These are phyloP conservation scores for Globisporangium camurandrum DNA, from an alignment of 352 stramenopile genomes.

Conservation along the genomic window DNA sequence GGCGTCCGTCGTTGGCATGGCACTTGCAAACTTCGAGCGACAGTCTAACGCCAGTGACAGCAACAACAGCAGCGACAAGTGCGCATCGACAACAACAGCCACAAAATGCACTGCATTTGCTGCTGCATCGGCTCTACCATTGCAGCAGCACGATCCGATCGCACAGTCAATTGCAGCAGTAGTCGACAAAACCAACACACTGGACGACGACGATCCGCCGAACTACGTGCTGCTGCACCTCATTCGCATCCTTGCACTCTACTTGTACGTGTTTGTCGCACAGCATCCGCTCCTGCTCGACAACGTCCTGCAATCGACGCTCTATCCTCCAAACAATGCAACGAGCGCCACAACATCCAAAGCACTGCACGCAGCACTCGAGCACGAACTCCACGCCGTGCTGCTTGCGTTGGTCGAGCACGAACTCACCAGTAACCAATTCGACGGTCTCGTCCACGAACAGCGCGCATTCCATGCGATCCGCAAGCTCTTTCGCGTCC, in stretches of 20 bases:
- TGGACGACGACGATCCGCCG: conserved; percentile 9
- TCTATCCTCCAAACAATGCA: too few relatives aligned
- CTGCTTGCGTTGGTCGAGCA: conserved; percentile 32
- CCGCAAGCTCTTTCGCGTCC: conserved; percentile 42
- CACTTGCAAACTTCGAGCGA: too few relatives aligned
- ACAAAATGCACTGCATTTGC: too few relatives aligned
- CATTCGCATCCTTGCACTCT: conserved; percentile 52
- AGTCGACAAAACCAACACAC: not conserved
- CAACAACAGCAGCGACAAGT: not conserved
- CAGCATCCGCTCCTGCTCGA: conserved; percentile 24
- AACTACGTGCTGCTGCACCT: conserved; percentile 42
- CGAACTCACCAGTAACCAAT: conserved; percentile 52
- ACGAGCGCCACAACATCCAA: too few relatives aligned
- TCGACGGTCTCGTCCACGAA: conserved; percentile 52
- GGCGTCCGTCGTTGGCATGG: too few relatives aligned
- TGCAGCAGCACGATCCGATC: conserved; percentile 1
- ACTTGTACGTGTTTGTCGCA: conserved; percentile 49
- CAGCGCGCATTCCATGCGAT: conserved; percentile 40
- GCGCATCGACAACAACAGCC: not conserved
- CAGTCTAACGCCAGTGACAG: not conserved
- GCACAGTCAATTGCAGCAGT: conserved; percentile 1
- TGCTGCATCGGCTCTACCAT: too few relatives aligned
- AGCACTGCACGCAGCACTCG: conserved; percentile 12
- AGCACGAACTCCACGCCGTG: conserved; percentile 29
- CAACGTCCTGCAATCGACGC: too few relatives aligned